Percentiles rank a stretch among this genome's conserved stretches.
Conservation (phyloP, 2,329 filamentous ascomycete genomes). For the Colletotrichum spaethianum region DNA sequence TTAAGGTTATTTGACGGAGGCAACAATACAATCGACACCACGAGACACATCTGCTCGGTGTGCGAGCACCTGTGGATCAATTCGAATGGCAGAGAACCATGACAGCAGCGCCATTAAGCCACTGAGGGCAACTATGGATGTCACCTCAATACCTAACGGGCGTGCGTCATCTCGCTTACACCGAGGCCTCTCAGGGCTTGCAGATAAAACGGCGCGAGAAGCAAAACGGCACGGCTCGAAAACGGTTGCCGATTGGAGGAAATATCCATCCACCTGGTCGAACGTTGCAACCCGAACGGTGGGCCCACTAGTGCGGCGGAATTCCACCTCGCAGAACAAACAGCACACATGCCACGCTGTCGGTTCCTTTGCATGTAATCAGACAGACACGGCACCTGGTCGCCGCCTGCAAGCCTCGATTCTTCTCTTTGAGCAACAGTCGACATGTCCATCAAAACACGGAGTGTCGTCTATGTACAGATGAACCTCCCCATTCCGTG, state of each 20-base stretch:
- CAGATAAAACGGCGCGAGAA: background rate
- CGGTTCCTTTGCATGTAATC: background rate
- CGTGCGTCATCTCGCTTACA: background rate
- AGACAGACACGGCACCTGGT: background rate
- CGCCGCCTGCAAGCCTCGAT: background rate
- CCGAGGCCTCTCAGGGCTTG: background rate
- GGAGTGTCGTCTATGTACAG: background rate
- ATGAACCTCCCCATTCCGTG: background rate
- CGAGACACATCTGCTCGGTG: background rate
- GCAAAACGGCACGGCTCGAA: background rate
- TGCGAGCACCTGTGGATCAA: background rate
- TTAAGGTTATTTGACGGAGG: slow-evolving; percentile 10
- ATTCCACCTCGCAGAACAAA: slow-evolving; percentile 25
- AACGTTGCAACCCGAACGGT: slow-evolving; percentile 21
- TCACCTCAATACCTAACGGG: background rate
- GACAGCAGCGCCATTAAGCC: background rate
- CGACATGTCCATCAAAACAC: background rate
- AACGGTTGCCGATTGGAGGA: slow-evolving; percentile 23
- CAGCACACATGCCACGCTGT: background rate
- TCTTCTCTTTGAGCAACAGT: background rate
- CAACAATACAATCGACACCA: background rate
- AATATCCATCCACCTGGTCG: background rate
- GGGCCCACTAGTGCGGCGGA: slow-evolving; percentile 31
- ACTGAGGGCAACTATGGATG: background rate
- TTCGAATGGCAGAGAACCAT: background rate